phyloP scores from a whole-genome alignment of 345 rosid species.

The Ceriops tagal region DNA sequence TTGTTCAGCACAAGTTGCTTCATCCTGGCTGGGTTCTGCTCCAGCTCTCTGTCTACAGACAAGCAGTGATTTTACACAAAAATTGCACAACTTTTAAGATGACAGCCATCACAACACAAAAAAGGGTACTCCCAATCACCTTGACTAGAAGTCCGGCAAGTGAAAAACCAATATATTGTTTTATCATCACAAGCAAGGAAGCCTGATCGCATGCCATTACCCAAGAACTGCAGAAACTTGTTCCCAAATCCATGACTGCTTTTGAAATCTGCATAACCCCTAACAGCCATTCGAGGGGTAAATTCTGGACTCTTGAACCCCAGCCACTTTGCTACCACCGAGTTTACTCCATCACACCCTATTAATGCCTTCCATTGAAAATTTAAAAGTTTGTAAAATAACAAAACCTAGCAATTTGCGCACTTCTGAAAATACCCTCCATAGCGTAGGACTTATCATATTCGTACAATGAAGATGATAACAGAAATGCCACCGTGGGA shows the following conservation, averaged over 20 bases:
- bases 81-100: background rate
- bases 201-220: constrained; percentile 49
- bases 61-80: background rate
- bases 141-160: constrained; percentile 26
- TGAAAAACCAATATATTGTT: constrained; percentile 46
- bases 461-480: background rate
- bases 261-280: constrained; percentile 41
- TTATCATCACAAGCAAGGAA: constrained; percentile 47
- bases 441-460: no score
- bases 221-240: constrained; percentile 33
- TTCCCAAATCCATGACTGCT: constrained; percentile 39
- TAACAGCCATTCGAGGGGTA: constrained; percentile 36
- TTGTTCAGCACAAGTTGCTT: constrained; percentile 45
- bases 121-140: constrained; percentile 20
- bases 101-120: background rate
- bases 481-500: background rate
- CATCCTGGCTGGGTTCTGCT: constrained; percentile 30
- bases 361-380: constrained; percentile 44
- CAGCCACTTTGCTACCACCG: constrained; percentile 60
- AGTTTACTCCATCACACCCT: constrained; percentile 73
- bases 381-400: no score
- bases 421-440: no score
- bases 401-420: no score
- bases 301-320: constrained; percentile 48
- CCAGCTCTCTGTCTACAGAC: constrained; percentile 14